phyloP scores from a whole-genome alignment of 768 basidiomycete genomes.

The Trametes cubensis region DNA sequence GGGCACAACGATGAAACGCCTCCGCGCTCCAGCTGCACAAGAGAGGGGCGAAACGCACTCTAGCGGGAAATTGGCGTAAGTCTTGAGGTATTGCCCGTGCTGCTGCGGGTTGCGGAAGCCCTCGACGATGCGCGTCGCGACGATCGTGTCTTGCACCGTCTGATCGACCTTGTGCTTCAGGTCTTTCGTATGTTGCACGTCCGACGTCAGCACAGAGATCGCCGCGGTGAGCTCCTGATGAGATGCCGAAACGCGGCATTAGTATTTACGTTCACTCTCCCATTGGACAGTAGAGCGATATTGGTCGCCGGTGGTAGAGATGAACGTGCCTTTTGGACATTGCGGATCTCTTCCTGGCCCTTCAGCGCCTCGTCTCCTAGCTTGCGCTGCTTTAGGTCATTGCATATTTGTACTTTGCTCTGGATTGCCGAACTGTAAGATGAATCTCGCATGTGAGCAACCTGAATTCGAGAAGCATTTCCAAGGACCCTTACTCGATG shows the following conservation, averaged over 20 bases:
- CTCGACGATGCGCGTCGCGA: constrained; percentile 75
- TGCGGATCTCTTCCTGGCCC: constrained; percentile 68
- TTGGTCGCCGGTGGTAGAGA: background rate
- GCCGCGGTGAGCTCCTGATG: constrained; percentile 68
- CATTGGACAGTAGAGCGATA: background rate
- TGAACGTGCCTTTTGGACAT: constrained; percentile 61
- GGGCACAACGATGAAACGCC: background rate
- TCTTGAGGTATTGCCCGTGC: constrained; percentile 69
- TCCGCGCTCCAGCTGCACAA: background rate
- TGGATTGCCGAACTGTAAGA: constrained; percentile 35
- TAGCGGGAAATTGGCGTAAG: constrained; percentile 78
- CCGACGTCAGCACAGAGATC: constrained; percentile 64
- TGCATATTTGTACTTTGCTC: constrained; percentile 78
- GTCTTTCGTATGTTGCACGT: constrained; percentile 67
- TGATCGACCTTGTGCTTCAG: constrained; percentile 76
- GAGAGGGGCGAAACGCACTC: constrained; percentile 53
- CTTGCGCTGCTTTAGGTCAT: constrained; percentile 75
- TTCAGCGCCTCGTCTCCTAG: constrained; percentile 75
- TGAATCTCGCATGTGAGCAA: background rate
- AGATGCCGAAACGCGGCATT: no score
- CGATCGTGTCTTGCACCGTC: constrained; percentile 78
- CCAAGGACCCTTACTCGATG: constrained; percentile 59
- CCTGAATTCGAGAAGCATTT: background rate
- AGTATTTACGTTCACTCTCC: no score
- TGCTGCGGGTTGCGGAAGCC: constrained; percentile 78